Conservation (phyloP, 768 basidiomycete species). For the Lactarius indigo region DNA sequence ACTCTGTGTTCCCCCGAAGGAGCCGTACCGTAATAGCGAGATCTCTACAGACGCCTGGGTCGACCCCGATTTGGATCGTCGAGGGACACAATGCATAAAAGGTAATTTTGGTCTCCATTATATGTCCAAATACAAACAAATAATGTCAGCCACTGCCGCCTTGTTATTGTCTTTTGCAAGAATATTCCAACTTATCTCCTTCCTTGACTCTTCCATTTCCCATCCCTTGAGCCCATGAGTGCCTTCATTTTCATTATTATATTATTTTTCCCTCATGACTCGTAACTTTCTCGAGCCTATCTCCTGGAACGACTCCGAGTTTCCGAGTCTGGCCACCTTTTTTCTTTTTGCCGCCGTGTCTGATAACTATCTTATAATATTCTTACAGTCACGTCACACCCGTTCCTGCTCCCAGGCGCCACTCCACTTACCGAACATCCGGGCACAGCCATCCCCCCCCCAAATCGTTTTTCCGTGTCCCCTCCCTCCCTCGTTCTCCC, state of each 20-base stretch:
- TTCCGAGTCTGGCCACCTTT: slow-evolving; percentile 6
- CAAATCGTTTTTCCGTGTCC: not conserved
- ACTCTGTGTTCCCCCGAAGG: slow-evolving; percentile 17
- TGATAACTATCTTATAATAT: not conserved
- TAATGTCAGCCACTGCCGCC: slow-evolving; percentile 26
- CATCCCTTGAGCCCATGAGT: slow-evolving; percentile 18
- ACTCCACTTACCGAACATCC: slow-evolving; percentile 14
- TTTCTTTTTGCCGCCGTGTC: not conserved
- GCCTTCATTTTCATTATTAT: slow-evolving; percentile 2
- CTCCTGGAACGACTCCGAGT: slow-evolving; percentile 5
- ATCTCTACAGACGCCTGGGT: slow-evolving; percentile 12
- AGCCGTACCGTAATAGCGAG: slow-evolving; percentile 22
- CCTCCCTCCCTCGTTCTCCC: not conserved
- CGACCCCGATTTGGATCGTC: slow-evolving; percentile 26
- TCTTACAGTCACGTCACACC: not conserved
- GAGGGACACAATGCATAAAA: slow-evolving; percentile 11
- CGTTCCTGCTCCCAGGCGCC: slow-evolving; percentile 9
- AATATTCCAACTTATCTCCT: slow-evolving; percentile 22
- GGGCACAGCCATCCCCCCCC: not conserved
- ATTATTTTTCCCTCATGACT: slow-evolving; percentile 18
- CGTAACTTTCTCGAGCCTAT: not conserved
- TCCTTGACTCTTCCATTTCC: slow-evolving; percentile 21
- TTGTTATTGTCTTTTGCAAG: slow-evolving; percentile 26
- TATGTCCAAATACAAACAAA: slow-evolving; percentile 16
- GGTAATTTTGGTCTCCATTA: slow-evolving; percentile 22